Evolutionary conservation across 345 rosid genomes (phyloP).

Genomic region (Syzygium aromaticum): DNA sequence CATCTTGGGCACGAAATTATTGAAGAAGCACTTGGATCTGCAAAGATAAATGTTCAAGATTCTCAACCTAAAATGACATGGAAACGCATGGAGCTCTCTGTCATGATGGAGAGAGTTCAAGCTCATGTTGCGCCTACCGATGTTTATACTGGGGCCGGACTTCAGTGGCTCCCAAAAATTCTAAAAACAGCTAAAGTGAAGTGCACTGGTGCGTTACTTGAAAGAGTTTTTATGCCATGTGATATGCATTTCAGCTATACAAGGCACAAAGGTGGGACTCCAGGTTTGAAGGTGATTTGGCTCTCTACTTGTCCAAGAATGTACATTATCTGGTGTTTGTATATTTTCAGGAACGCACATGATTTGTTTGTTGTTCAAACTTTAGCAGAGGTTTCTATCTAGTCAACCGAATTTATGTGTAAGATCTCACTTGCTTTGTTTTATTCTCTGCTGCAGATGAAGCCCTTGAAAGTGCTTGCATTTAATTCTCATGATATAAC

Average conservation of each 20-base stretch:
- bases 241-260: conserved; percentile 95
- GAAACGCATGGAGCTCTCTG: conserved; percentile 84
- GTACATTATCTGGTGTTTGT: neutral
- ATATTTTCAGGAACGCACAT: neutral
- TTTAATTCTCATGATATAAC: conserved; percentile 79
- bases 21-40: conserved; percentile 79
- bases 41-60: conserved; percentile 55
- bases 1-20: conserved; percentile 84
- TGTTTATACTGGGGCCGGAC: conserved; percentile 99
- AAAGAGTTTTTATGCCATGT: conserved; percentile 98
- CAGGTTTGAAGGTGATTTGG: conserved; percentile 78
- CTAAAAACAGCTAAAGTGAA: conserved; percentile 80
- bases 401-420: neutral
- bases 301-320: neutral
- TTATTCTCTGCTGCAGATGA: conserved; percentile 50
- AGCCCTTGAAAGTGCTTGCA: conserved; percentile 91
- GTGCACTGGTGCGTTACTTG: conserved; percentile 96
- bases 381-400: neutral
- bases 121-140: conserved; percentile 99
- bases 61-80: conserved; percentile 85
- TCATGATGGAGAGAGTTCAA: conserved; percentile 95
- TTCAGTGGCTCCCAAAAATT: conserved; percentile 98
- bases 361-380: neutral
- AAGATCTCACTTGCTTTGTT: neutral
- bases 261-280: conserved; percentile 95